phyloP scores from a whole-genome alignment of 1,284 basidiomycete species.

The Coniferiporia sulphurascens region DNA sequence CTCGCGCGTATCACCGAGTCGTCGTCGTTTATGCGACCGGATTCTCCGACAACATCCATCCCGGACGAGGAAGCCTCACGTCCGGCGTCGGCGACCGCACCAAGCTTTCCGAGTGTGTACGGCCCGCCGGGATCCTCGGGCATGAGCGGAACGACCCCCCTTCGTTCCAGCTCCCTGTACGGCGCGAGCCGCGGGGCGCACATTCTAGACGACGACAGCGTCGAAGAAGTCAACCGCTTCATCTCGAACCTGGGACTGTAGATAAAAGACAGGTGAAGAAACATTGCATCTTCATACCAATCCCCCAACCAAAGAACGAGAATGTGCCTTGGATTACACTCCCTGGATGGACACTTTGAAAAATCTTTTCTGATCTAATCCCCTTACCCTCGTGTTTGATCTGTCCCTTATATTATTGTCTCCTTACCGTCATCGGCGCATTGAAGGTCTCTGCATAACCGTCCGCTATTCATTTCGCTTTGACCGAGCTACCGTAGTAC shows the following conservation, averaged over 20 bases:
- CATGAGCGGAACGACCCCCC: slow-evolving; percentile 25
- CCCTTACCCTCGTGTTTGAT: background rate
- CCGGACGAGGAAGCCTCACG: slow-evolving; percentile 66
- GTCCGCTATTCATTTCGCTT: background rate
- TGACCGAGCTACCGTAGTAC: slow-evolving; percentile 3
- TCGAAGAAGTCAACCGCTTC: slow-evolving; percentile 71
- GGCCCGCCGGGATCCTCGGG: slow-evolving; percentile 46
- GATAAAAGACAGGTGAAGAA: slow-evolving; percentile 19
- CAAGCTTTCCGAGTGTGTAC: slow-evolving; percentile 80
- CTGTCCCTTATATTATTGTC: background rate
- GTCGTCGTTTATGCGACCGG: slow-evolving; percentile 55
- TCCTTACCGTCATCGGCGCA: background rate
- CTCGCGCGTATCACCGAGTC: slow-evolving; percentile 71
- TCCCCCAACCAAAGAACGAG: background rate
- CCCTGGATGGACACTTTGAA: slow-evolving; percentile 9
- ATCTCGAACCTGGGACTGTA: slow-evolving; percentile 74
- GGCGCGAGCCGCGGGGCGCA: slow-evolving; percentile 43
- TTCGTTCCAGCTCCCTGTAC: slow-evolving; percentile 38
- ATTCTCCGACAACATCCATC: slow-evolving; percentile 73
- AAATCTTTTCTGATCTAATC: background rate
- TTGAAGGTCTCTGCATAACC: background rate
- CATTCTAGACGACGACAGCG: slow-evolving; percentile 53
- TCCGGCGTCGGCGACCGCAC: slow-evolving; percentile 67
- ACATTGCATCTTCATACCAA: background rate
- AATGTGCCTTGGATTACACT: slow-evolving; percentile 4